A percentile compares a stretch with the other conserved stretches of the same genome.
phyloP scores from a whole-genome alignment of 768 basidiomycete genomes.

The Tylopilus sp. region DNA sequence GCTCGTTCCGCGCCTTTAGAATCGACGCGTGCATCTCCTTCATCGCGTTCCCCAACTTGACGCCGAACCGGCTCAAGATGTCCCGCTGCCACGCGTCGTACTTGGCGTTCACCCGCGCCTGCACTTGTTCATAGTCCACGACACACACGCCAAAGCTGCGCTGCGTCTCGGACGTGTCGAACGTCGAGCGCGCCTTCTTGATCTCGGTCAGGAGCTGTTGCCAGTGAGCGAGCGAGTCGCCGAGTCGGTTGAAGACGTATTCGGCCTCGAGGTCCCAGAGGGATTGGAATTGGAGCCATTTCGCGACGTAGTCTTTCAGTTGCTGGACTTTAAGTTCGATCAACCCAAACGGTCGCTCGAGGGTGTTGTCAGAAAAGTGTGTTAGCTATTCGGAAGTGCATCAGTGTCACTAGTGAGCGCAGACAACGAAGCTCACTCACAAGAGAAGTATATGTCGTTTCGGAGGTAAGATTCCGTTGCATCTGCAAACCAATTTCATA shows the following conservation, averaged over 20 bases:
- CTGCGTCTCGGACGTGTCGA: conserved; percentile 94
- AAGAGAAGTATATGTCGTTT: conserved; percentile 80
- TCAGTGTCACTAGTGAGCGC: conserved; percentile 2
- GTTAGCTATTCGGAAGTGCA: conserved; percentile 50
- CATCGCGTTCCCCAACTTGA: conserved; percentile 92
- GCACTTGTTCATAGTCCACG: conserved; percentile 97
- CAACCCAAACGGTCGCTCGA: conserved; percentile 78
- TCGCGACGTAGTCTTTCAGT: conserved; percentile 86
- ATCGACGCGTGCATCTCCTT: conserved; percentile 96
- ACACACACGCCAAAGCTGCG: conserved; percentile 91
- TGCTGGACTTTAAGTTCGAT: conserved; percentile 88
- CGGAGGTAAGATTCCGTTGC: conserved; percentile 60
- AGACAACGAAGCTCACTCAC: conserved; percentile 40
- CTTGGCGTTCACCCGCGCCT: conserved; percentile 95
- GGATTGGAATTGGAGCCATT: conserved; percentile 99
- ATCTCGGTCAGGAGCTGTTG: conserved; percentile 95
- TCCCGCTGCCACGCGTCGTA: conserved; percentile 99
- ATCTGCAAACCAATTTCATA: conserved; percentile 97
- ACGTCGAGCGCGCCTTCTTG: conserved; percentile 93
- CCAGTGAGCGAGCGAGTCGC: conserved; percentile 92
- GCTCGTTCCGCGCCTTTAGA: conserved; percentile 88
- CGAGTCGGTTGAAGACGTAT: conserved; percentile 92
- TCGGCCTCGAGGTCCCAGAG: conserved; percentile 98
- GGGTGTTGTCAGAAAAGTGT: conserved; percentile 64
- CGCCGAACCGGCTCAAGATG: conserved; percentile 87